These are phyloP conservation scores for Grosmannia penicillata DNA, from an alignment of 2,329 filamentous ascomycete species.

Conservation along the genomic window DNA sequence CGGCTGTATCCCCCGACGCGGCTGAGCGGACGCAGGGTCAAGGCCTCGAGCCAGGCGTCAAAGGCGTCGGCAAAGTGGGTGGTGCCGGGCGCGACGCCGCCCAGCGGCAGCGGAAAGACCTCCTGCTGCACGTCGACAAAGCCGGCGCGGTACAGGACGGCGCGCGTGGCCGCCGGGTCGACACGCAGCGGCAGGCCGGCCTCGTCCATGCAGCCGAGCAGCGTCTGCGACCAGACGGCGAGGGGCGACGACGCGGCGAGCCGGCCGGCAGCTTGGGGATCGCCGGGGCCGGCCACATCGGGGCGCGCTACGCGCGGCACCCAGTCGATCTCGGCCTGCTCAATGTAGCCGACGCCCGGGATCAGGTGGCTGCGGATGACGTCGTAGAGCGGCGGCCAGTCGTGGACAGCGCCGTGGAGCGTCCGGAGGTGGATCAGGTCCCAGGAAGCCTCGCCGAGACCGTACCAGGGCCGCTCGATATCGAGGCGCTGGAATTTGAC, in stretches of 20 bases:
- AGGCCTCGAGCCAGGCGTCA: constrained; percentile 54
- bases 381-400: constrained; percentile 61
- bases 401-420: constrained; percentile 61
- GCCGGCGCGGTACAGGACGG: constrained; percentile 51
- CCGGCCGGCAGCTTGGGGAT: constrained; percentile 22
- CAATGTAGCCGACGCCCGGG: constrained; percentile 60
- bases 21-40: constrained; percentile 61
- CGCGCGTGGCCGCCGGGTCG: constrained; percentile 33
- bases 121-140: constrained; percentile 68
- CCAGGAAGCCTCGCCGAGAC: constrained; percentile 38
- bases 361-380: constrained; percentile 58
- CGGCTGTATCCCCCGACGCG: constrained; percentile 45
- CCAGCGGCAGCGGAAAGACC: constrained; percentile 55
- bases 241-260: not conserved
- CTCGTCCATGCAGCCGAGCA: constrained; percentile 33
- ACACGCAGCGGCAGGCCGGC: constrained; percentile 51
- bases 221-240: not conserved
- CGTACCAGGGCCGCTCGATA: constrained; percentile 60
- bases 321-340: constrained; percentile 85
- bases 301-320: too few species aligned
- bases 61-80: constrained; percentile 57
- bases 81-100: constrained; percentile 50
- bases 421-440: constrained; percentile 76
- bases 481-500: constrained; percentile 57
- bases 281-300: constrained; percentile 56